These are phyloP conservation scores for Neurospora crassa DNA, from an alignment of 2,329 filamentous ascomycete species.

Conservation along the genomic window DNA sequence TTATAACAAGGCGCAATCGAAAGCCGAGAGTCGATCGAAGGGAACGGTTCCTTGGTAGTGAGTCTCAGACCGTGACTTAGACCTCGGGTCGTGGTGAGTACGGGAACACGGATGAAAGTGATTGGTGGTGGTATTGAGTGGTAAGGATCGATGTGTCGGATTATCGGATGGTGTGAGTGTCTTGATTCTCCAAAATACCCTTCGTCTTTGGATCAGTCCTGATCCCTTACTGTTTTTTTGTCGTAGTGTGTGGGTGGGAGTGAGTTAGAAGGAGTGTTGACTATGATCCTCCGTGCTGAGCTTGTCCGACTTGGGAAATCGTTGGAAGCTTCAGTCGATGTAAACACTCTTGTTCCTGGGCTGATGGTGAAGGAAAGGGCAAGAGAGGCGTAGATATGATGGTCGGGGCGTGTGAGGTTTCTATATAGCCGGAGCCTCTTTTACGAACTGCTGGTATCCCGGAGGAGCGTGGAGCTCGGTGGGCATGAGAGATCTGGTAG, in stretches of 20 bases:
- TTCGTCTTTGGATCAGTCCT: not conserved
- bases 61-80: not conserved
- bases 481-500: constrained; percentile 18
- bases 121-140: not conserved
- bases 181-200: not conserved
- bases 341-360: not conserved
- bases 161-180: not conserved
- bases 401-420: constrained; percentile 16
- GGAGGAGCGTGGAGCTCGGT: constrained; percentile 13
- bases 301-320: not conserved
- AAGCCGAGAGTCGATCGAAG: not conserved
- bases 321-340: not conserved
- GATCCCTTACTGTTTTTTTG: not conserved
- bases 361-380: not conserved
- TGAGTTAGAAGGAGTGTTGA: not conserved
- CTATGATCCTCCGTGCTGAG: not conserved
- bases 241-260: not conserved
- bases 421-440: constrained; percentile 16
- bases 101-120: not conserved
- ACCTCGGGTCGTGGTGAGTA: not conserved
- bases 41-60: not conserved
- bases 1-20: not conserved
- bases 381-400: not conserved
- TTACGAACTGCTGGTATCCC: constrained; percentile 10
- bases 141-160: not conserved